Evolutionary conservation across 2,329 filamentous ascomycete species (phyloP).

Genomic region (Pseudogymnoascus sp.): DNA sequence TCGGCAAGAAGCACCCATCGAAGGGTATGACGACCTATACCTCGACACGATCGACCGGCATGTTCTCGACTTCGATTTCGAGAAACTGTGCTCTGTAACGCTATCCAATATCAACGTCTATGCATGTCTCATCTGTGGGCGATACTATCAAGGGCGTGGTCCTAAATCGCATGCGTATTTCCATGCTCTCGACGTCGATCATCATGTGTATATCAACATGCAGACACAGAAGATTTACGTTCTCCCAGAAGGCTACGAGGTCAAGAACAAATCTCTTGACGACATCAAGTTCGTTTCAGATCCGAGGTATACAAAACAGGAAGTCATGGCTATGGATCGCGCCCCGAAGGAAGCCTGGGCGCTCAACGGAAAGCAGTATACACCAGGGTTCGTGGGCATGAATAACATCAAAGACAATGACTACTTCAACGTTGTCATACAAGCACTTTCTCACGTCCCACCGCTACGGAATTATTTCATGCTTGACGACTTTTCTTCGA

Average conservation of each 20-base stretch:
- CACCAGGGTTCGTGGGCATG: constrained; percentile 93
- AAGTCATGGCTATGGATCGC: constrained; percentile 74
- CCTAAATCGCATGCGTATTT: constrained; percentile 96
- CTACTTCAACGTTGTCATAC: constrained; percentile 92
- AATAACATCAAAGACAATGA: constrained; percentile 99
- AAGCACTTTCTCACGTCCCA: constrained; percentile 80
- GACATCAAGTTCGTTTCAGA: constrained; percentile 98
- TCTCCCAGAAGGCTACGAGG: constrained; percentile 93
- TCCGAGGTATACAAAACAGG: constrained; percentile 70
- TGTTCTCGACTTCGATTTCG: constrained; percentile 95
- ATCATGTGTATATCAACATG: constrained; percentile 99
- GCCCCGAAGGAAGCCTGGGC: constrained; percentile 60
- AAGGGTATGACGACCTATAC: constrained; percentile 91
- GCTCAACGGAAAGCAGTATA: constrained; percentile 74
- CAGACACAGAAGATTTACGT: constrained; percentile 85
- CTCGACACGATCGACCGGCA: constrained; percentile 93
- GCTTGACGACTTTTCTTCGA: constrained; percentile 67
- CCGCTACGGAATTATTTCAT: constrained; percentile 89
- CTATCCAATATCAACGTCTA: constrained; percentile 99
- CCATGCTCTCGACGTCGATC: constrained; percentile 86
- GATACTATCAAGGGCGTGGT: constrained; percentile 91
- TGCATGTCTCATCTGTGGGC: constrained; percentile 93
- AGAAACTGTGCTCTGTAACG: constrained; percentile 93
- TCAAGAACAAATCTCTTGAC: constrained; percentile 85
- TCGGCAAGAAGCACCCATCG: constrained; percentile 69